phyloP scores from a whole-genome alignment of 2,329 filamentous ascomycete species.

The Sporothrix humicola region DNA sequence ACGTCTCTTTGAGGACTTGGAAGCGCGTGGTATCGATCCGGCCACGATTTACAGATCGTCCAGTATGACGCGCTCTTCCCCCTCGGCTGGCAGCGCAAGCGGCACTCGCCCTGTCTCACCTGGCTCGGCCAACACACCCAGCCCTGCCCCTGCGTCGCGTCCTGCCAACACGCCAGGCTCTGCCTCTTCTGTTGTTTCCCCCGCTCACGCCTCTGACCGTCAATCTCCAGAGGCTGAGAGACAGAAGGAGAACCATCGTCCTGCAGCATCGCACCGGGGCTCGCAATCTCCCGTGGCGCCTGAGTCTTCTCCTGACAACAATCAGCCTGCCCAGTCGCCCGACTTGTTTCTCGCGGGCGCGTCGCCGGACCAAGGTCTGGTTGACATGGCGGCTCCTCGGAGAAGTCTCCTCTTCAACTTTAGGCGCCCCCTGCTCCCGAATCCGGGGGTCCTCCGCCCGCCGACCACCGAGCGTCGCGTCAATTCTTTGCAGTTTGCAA shows the following conservation, averaged over 20 bases:
- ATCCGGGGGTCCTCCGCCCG: background rate
- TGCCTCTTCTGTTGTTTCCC: background rate
- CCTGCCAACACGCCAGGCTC: background rate
- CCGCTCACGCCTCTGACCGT: background rate
- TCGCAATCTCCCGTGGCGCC: background rate
- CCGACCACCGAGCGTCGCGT: background rate
- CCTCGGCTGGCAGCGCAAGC: no score
- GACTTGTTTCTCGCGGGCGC: background rate
- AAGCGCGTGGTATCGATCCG: no score
- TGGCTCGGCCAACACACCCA: no score
- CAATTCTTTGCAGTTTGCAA: slow-evolving; percentile 4
- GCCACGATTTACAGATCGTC: no score
- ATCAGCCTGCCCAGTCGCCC: background rate
- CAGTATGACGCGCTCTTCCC: no score
- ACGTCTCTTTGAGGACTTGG: no score
- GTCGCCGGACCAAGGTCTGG: background rate
- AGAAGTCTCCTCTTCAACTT: background rate
- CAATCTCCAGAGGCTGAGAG: background rate
- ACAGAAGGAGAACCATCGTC: background rate
- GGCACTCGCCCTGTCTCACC: no score
- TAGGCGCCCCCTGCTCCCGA: background rate
- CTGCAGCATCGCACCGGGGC: background rate
- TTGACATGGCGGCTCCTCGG: background rate
- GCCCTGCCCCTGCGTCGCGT: background rate
- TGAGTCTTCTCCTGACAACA: background rate